These are phyloP conservation scores for Pseudomassariella vexata DNA, from an alignment of 2,329 filamentous ascomycete genomes.

Conservation along the genomic window DNA sequence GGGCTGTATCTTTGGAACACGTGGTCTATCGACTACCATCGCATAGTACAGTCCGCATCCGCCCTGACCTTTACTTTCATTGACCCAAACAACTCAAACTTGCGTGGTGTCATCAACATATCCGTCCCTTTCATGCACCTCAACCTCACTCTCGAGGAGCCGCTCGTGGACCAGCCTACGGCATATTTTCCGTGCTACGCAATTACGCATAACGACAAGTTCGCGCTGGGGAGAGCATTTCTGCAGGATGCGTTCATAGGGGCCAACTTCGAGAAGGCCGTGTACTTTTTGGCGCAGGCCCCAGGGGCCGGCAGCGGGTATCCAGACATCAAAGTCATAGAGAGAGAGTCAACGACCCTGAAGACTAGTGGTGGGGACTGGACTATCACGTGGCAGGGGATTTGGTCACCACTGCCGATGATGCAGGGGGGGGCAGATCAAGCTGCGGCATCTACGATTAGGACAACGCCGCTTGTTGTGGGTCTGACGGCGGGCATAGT, in stretches of 20 bases:
- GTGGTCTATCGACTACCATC: slow-evolving; percentile 16
- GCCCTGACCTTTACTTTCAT: slow-evolving; percentile 30
- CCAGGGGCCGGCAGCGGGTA: too few species aligned
- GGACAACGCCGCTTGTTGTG: too few species aligned
- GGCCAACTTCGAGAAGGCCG: slow-evolving; percentile 22
- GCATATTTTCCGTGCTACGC: slow-evolving; percentile 34
- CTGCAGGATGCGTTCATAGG: slow-evolving; percentile 35
- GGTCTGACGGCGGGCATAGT: too few species aligned
- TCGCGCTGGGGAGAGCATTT: slow-evolving; percentile 33
- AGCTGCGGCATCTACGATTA: too few species aligned
- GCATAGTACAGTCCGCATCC: slow-evolving; percentile 28
- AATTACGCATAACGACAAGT: slow-evolving; percentile 10
- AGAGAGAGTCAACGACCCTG: too few species aligned
- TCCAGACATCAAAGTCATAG: too few species aligned
- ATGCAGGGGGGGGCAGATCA: too few species aligned
- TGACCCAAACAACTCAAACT: slow-evolving; percentile 13
- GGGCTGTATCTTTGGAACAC: slow-evolving; percentile 33
- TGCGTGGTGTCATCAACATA: slow-evolving; percentile 27
- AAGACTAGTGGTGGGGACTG: too few species aligned
- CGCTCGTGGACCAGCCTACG: slow-evolving; percentile 21
- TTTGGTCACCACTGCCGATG: too few species aligned
- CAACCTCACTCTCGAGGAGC: slow-evolving; percentile 28
- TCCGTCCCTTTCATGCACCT: slow-evolving; percentile 31
- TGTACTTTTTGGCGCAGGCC: slow-evolving; percentile 26
- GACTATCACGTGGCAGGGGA: too few species aligned